Evolutionary conservation across 768 basidiomycete species (phyloP), one percentile per base, ranked within the genome.

Genomic region (Suillus variegatus): DNA sequence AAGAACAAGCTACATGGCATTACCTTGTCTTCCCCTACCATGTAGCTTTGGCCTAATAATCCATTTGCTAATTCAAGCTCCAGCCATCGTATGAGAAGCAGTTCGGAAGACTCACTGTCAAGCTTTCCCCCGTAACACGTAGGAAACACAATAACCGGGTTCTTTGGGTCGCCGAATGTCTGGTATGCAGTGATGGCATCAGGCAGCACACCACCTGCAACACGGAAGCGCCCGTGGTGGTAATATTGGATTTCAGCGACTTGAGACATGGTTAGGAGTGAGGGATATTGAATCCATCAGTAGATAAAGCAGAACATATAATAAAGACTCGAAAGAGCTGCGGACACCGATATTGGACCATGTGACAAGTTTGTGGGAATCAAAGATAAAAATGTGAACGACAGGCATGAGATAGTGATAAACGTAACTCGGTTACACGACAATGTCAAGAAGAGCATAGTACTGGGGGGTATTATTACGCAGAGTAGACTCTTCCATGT

Each of bases 151-250:
- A 87, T 80, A 70, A 85, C 87, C 4, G 86, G 86, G 56, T 85
- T 87, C 20, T 72, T 70, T 2, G 81, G 78, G 67, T 84, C 74
- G 18, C 86, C 86, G 66, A 85, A 86, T 0, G 85, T 86, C 60
- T 84, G 77, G 69, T 84, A 87, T 22, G 86, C 86, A n/a, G 86
- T 88, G 32, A 86, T 70, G 7, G 86, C 86, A 64, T 86, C 80
- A 4, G 86, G 85, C 22, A 88, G 72, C 4, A 83, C 74, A 14
- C 86, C 86, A 10, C 86, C 86, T 62, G 81, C 72, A 44, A 86
- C 81, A 20, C 71, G 76, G 70, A 87, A 82, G 28, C 85, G 82
- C 8, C 86, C 86, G 62, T 87, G 86, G 67, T 81, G 82, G 66
- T 86, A 81, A 71, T 80, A 82, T 65, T 83, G 79, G 2, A 80